A percentile compares a stretch with the other conserved stretches of the same genome.
These are phyloP conservation scores for Microdochium nivale DNA, from an alignment of 2,329 filamentous ascomycete species.

Conservation along the genomic window DNA sequence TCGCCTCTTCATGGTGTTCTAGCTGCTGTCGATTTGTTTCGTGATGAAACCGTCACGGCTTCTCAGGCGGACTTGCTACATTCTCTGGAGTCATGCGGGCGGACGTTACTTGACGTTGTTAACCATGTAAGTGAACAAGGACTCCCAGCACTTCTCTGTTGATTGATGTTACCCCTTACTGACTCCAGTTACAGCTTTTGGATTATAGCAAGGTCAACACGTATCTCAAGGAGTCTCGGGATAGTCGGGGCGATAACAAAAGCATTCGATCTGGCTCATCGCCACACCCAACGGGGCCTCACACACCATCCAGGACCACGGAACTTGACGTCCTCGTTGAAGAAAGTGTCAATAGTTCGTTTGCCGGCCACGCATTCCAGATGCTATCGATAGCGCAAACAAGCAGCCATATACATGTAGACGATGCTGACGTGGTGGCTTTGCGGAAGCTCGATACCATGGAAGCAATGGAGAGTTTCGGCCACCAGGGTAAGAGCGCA, in stretches of 20 bases:
- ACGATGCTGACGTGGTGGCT: neutral
- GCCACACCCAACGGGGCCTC: neutral
- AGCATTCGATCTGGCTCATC: neutral
- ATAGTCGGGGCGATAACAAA: neutral
- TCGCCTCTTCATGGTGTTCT: conserved; percentile 54
- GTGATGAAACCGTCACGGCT: conserved; percentile 37
- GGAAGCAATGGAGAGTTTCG: neutral
- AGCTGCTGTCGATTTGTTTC: conserved; percentile 41
- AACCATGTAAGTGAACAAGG: conserved; percentile 24
- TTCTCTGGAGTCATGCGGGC: conserved; percentile 41
- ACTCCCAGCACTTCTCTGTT: neutral
- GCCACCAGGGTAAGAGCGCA: neutral
- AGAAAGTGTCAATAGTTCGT: conserved; percentile 37
- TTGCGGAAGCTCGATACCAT: neutral
- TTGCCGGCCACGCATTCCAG: conserved; percentile 33
- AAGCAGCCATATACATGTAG: neutral
- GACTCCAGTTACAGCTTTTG: neutral
- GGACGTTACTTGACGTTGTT: conserved; percentile 36
- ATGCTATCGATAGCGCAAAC: neutral
- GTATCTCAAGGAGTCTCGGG: neutral
- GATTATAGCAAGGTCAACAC: neutral
- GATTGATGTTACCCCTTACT: neutral
- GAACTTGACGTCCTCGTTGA: conserved; percentile 23
- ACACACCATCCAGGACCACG: neutral
- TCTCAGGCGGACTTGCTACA: conserved; percentile 37